A percentile compares a stretch with the other conserved stretches of the same genome.
Conservation (phyloP, 192 early-diverging fungal genomes). For the Podila epigama region DNA sequence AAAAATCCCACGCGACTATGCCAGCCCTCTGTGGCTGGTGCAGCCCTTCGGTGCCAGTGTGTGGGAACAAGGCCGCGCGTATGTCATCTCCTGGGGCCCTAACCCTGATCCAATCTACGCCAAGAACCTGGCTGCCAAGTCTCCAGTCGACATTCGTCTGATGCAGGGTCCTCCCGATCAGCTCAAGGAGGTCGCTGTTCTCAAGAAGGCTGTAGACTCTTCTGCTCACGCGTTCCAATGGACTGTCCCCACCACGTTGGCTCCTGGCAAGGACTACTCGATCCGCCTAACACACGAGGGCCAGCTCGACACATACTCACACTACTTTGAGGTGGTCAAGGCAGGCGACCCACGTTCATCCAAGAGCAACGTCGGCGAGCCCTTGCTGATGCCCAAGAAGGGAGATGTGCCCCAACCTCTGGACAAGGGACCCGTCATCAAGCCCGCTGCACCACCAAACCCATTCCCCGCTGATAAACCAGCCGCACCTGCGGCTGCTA, state of each 20-base stretch:
- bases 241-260: slow-evolving; percentile 12
- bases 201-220: slow-evolving; percentile 6
- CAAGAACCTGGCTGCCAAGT: slow-evolving; percentile 18
- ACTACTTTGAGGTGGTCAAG: slow-evolving; percentile 38
- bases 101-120: slow-evolving; percentile 27
- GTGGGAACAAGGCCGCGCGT: slow-evolving; percentile 33
- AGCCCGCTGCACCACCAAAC: slow-evolving; percentile 29
- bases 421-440: slow-evolving; percentile 14
- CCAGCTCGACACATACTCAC: slow-evolving; percentile 32
- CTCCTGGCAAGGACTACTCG: slow-evolving; percentile 27
- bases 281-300: slow-evolving; percentile 23
- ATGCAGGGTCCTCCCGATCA: slow-evolving; percentile 28
- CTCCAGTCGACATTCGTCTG: slow-evolving; percentile 18
- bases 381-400: slow-evolving; percentile 31
- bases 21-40: slow-evolving; percentile 24
- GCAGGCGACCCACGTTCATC: slow-evolving; percentile 28
- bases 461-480: slow-evolving; percentile 7
- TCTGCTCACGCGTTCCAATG: slow-evolving; percentile 23
- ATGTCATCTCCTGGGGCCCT: slow-evolving; percentile 39
- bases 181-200: slow-evolving; percentile 1
- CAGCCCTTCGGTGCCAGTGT: slow-evolving; percentile 30
- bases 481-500: background rate
- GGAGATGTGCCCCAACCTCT: slow-evolving; percentile 6
- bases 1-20: background rate
- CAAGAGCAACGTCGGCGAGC: slow-evolving; percentile 39